Evolutionary conservation across 371 early-diverging fungal genomes (phyloP).

Genomic region (Syncephalastrum racemosum): DNA sequence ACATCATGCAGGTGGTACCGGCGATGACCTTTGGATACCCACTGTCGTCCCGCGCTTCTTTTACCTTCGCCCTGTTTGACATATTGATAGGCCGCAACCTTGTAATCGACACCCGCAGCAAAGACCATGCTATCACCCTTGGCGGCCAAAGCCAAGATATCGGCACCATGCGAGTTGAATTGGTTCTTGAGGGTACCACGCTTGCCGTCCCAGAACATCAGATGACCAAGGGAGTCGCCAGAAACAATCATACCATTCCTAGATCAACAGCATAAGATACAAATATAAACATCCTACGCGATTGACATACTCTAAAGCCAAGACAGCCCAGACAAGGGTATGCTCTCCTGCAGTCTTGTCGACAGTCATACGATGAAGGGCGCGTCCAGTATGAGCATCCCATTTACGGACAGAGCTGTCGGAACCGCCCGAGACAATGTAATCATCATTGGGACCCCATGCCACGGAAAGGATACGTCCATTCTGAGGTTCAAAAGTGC

Average conservation of each 20-base stretch:
- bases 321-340: conserved; percentile 66
- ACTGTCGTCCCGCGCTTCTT: conserved; percentile 34
- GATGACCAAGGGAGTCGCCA: conserved; percentile 89
- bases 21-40: conserved; percentile 78
- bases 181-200: conserved; percentile 69
- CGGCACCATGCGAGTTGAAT: conserved; percentile 79
- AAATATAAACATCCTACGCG: not conserved
- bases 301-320: conserved; percentile 41
- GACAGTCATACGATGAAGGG: conserved; percentile 71
- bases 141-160: conserved; percentile 83
- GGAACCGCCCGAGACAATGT: conserved; percentile 81
- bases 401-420: conserved; percentile 80
- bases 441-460: conserved; percentile 75
- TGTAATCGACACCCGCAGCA: conserved; percentile 90
- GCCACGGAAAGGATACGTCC: conserved; percentile 83
- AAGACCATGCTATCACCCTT: conserved; percentile 66
- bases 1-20: conserved; percentile 94
- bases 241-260: conserved; percentile 77
- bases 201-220: conserved; percentile 84
- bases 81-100: conserved; percentile 69
- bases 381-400: conserved; percentile 62
- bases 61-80: conserved; percentile 28
- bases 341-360: conserved; percentile 59
- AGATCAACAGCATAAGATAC: not conserved
- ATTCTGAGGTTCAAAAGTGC: conserved; percentile 70